phyloP scores from a whole-genome alignment of 2,329 filamentous ascomycete species.

The Pezizomycotina sp. region DNA sequence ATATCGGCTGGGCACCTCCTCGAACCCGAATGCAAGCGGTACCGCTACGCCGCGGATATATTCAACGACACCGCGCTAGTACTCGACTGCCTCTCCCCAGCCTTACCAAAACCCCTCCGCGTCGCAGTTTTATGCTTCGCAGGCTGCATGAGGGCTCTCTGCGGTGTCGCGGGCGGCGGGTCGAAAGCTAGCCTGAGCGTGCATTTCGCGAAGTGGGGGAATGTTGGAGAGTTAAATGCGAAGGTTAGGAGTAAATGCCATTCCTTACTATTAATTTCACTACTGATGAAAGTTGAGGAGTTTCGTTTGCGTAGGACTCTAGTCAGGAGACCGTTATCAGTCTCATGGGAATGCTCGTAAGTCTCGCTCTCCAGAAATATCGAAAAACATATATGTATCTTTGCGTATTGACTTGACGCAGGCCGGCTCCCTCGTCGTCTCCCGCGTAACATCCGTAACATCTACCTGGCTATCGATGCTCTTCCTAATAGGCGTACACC shows the following conservation, averaged over 20 bases:
- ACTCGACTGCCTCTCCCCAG: conserved; percentile 67
- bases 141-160: conserved; percentile 50
- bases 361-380: conserved; percentile 20
- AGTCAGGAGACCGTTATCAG: conserved; percentile 91
- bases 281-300: conserved; percentile 2
- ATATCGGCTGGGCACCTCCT: conserved; percentile 65
- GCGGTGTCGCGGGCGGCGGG: conserved; percentile 77
- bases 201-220: conserved; percentile 76
- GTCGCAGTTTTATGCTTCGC: conserved; percentile 43
- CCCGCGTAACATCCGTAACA: conserved; percentile 49
- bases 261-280: conserved; percentile 9
- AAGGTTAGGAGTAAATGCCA: conserved; percentile 15
- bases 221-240: conserved; percentile 83
- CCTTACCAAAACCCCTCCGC: conserved; percentile 43
- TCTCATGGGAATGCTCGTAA: conserved; percentile 63
- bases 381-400: conserved; percentile 4
- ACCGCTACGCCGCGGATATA: conserved; percentile 69
- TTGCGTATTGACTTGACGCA: conserved; percentile 26
- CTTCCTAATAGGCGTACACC: conserved; percentile 54
- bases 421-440: conserved; percentile 65
- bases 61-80: conserved; percentile 79
- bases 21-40: conserved; percentile 81
- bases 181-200: conserved; percentile 81
- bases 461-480: conserved; percentile 62
- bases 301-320: conserved; percentile 50